These are phyloP conservation scores for Solanum lycopersicoides DNA, from an alignment of 257 asterid species.

Conservation along the genomic window DNA sequence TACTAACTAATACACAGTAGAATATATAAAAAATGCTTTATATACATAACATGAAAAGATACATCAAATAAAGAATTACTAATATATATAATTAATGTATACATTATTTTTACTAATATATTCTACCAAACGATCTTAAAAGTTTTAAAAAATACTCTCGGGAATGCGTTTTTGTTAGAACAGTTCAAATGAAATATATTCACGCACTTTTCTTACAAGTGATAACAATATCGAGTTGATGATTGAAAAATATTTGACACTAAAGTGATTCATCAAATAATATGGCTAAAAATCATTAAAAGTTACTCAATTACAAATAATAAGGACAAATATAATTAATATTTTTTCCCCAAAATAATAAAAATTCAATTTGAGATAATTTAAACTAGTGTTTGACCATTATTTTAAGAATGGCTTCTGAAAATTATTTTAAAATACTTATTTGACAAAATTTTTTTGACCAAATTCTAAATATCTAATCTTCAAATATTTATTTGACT, in stretches of 20 bases:
- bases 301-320: background rate
- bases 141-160: no score
- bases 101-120: no score
- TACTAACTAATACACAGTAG: no score
- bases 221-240: background rate
- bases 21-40: no score
- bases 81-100: no score
- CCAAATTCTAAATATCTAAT: background rate
- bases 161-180: background rate
- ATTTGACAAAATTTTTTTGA: background rate
- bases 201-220: background rate
- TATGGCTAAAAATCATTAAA: background rate
- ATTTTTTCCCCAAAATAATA: background rate
- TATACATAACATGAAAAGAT: no score
- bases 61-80: no score
- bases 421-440: background rate
- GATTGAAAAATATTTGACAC: background rate
- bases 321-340: background rate
- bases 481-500: background rate
- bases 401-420: background rate
- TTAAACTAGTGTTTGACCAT: fast-evolving
- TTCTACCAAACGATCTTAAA: fast-evolving
- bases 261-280: background rate
- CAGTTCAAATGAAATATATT: background rate
- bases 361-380: fast-evolving